These are phyloP conservation scores for Hericium coralloides DNA, from an alignment of 768 basidiomycete genomes.

Conservation along the genomic window DNA sequence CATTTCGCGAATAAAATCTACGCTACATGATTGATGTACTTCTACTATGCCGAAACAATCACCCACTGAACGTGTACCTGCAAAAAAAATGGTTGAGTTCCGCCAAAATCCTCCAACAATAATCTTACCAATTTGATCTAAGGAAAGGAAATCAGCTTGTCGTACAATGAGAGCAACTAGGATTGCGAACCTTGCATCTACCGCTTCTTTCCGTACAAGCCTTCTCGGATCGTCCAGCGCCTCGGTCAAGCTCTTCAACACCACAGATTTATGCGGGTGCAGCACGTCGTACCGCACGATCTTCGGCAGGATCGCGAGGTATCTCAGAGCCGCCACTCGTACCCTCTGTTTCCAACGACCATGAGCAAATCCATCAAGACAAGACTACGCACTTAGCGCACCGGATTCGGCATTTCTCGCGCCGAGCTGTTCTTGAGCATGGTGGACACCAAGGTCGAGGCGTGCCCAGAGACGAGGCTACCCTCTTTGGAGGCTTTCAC, in stretches of 20 bases:
- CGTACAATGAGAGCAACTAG: background rate
- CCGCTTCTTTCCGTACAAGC: slow-evolving; percentile 78
- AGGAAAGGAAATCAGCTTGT: background rate
- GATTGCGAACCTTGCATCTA: slow-evolving; percentile 51
- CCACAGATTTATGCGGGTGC: slow-evolving; percentile 66
- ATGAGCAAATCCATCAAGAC: background rate
- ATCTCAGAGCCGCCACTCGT: slow-evolving; percentile 65
- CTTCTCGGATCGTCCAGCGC: slow-evolving; percentile 87
- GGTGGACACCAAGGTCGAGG: slow-evolving; percentile 54
- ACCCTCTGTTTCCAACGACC: slow-evolving; percentile 45
- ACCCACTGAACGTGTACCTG: background rate
- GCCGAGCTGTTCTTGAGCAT: slow-evolving; percentile 61
- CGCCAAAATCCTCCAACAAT: background rate
- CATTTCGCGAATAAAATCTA: background rate
- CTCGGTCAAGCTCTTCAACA: slow-evolving; percentile 66
- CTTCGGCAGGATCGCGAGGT: slow-evolving; percentile 63
- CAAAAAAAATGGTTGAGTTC: background rate
- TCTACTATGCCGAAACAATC: background rate
- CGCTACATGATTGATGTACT: background rate
- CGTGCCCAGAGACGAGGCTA: slow-evolving; percentile 52
- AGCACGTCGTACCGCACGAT: slow-evolving; percentile 76
- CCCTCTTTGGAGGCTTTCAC: slow-evolving; percentile 19
- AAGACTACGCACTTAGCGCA: slow-evolving; percentile 23
- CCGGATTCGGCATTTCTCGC: slow-evolving; percentile 44
- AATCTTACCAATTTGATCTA: background rate